Percentiles rank a stretch among this genome's conserved stretches.
phyloP scores from a whole-genome alignment of 2,329 filamentous ascomycete genomes.

The Xylariaceae sp. region DNA sequence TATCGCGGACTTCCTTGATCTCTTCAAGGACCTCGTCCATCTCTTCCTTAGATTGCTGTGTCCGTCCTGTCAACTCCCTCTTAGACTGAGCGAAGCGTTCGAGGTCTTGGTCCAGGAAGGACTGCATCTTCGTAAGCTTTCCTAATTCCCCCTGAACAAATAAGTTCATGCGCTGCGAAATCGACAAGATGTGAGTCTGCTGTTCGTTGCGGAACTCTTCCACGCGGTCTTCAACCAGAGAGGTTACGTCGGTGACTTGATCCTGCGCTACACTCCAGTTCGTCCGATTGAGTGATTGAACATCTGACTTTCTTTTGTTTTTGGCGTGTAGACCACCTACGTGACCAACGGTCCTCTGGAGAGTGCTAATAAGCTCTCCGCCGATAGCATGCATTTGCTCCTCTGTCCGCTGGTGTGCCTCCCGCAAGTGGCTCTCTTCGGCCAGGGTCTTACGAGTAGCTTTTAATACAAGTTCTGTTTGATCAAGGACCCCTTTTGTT shows the following conservation, averaged over 20 bases:
- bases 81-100: slow-evolving; percentile 64
- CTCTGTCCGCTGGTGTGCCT: slow-evolving; percentile 84
- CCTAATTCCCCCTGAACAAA: slow-evolving; percentile 75
- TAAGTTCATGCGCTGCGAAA: slow-evolving; percentile 67
- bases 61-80: slow-evolving; percentile 63
- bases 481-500: slow-evolving; percentile 76
- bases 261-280: slow-evolving; percentile 74
- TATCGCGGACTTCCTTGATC: slow-evolving; percentile 83
- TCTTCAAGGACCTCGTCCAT: slow-evolving; percentile 91
- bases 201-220: slow-evolving; percentile 70
- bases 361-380: slow-evolving; percentile 69
- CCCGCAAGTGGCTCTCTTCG: slow-evolving; percentile 74
- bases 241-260: slow-evolving; percentile 72
- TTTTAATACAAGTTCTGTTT: slow-evolving; percentile 79
- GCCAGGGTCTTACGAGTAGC: slow-evolving; percentile 71
- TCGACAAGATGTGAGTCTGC: slow-evolving; percentile 59
- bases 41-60: slow-evolving; percentile 67
- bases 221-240: slow-evolving; percentile 70
- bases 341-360: slow-evolving; percentile 74
- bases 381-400: slow-evolving; percentile 70
- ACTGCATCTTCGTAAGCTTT: slow-evolving; percentile 65
- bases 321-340: slow-evolving; percentile 82
- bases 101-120: slow-evolving; percentile 66
- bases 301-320: slow-evolving; percentile 76
- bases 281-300: slow-evolving; percentile 74